Conservation (phyloP, 2,329 filamentous ascomycete species). For the Arthrocladium fulminans region DNA sequence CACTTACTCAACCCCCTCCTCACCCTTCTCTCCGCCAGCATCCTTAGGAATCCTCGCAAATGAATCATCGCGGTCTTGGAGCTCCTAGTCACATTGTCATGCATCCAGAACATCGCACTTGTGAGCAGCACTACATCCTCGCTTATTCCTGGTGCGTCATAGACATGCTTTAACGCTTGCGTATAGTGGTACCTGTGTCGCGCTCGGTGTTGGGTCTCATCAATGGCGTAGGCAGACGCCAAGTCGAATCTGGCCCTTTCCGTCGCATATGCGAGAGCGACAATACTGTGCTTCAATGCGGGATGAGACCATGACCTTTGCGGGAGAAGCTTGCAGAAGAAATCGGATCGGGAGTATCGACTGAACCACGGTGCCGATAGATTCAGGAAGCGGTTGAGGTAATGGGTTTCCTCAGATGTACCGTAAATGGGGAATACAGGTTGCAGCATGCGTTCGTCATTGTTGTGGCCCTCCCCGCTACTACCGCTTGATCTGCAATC, state of each 20-base stretch:
- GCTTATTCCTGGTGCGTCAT: background rate
- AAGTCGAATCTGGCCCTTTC: background rate
- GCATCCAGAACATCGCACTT: background rate
- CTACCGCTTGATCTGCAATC: background rate
- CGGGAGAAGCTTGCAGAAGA: background rate
- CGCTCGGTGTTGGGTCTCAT: background rate
- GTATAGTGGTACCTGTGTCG: background rate
- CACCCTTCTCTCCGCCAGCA: background rate
- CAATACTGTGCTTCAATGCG: background rate
- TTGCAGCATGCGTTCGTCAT: background rate
- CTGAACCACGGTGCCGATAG: background rate
- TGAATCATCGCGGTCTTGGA: background rate
- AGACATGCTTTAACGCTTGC: background rate
- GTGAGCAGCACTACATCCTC: background rate
- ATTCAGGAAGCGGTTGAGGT: background rate
- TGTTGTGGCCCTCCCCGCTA: background rate
- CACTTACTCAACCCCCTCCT: background rate
- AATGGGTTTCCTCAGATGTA: background rate
- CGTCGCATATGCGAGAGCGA: background rate
- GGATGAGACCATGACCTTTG: conserved; percentile 1
- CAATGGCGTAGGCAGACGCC: background rate
- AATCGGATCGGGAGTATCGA: background rate
- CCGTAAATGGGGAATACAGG: background rate
- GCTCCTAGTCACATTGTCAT: background rate
- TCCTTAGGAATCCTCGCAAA: background rate